phyloP scores from a whole-genome alignment of 1,284 basidiomycete species.

The Leccinum insolens region DNA sequence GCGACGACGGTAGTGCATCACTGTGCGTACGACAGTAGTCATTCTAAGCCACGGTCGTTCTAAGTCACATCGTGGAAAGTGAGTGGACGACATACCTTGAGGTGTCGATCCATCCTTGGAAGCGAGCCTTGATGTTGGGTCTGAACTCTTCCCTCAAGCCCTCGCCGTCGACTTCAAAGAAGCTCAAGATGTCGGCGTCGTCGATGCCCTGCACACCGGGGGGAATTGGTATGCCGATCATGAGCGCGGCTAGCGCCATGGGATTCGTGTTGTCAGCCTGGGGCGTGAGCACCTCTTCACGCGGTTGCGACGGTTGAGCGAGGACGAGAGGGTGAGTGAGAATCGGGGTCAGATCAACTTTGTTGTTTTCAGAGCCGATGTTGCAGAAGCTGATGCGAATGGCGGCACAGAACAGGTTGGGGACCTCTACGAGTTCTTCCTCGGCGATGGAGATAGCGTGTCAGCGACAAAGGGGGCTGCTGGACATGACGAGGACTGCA shows the following conservation, averaged over 20 bases:
- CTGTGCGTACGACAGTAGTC: too few relatives aligned
- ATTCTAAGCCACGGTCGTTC: too few relatives aligned
- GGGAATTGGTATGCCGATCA: constrained; percentile 62
- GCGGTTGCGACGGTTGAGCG: constrained; percentile 44
- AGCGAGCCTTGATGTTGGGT: constrained; percentile 55
- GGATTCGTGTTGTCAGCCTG: constrained; percentile 44
- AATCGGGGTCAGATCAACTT: constrained; percentile 47
- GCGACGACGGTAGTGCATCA: too few relatives aligned
- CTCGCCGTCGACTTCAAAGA: constrained; percentile 56
- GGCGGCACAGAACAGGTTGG: constrained; percentile 43
- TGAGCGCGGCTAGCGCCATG: constrained; percentile 66
- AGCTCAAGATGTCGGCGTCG: constrained; percentile 49
- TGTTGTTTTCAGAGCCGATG: constrained; percentile 44
- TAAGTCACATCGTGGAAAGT: too few relatives aligned
- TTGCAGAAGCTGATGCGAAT: constrained; percentile 48
- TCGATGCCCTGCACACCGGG: constrained; percentile 34
- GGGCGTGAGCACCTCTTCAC: constrained; percentile 48
- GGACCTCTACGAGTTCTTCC: constrained; percentile 51
- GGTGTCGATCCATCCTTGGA: constrained; percentile 56
- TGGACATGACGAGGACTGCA: constrained; percentile 44
- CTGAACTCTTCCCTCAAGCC: constrained; percentile 61
- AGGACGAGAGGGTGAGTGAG: constrained; percentile 41
- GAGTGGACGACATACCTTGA: constrained; percentile 18
- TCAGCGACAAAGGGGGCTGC: constrained; percentile 30
- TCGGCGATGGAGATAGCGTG: constrained; percentile 49